Evolutionary conservation across 805 yeast species (phyloP).

Genomic region (Nakazawaea ishiwadae): DNA sequence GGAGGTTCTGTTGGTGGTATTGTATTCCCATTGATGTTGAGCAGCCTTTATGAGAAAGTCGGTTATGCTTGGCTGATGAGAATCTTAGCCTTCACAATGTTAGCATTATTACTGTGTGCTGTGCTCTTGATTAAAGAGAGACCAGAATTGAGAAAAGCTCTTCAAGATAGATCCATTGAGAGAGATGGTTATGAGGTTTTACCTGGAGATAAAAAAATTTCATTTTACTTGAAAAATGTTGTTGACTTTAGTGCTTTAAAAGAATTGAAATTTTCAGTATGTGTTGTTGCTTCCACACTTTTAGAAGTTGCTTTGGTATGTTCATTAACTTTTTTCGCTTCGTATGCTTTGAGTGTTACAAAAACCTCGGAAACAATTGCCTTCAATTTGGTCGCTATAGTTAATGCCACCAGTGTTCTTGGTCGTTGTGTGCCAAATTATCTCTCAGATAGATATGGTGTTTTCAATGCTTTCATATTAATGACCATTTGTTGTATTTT

Average conservation of each 20-base stretch:
- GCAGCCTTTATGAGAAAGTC: conserved; percentile 36
- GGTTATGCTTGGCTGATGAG: conserved; percentile 63
- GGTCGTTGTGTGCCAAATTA: conserved; percentile 52
- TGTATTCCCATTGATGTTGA: conserved; percentile 50
- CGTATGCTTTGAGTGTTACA: conserved; percentile 37
- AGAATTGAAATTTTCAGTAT: conserved; percentile 31
- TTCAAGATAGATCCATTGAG: neutral
- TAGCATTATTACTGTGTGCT: conserved; percentile 20
- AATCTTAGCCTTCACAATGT: conserved; percentile 33
- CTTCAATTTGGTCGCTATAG: conserved; percentile 38
- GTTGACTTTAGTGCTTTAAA: conserved; percentile 28
- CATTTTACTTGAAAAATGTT: conserved; percentile 18
- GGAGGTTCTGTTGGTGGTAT: conserved; percentile 71
- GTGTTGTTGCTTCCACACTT: conserved; percentile 33
- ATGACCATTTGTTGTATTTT: conserved; percentile 40
- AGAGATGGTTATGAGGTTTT: neutral
- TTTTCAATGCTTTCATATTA: conserved; percentile 47
- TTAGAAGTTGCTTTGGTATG: conserved; percentile 35
- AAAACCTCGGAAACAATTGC: conserved; percentile 35
- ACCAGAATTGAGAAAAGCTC: neutral
- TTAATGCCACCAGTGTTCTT: conserved; percentile 40
- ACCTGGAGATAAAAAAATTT: neutral
- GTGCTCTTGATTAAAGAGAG: conserved; percentile 34
- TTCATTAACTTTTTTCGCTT: conserved; percentile 37
- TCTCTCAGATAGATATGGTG: conserved; percentile 46